Base-by-base conservation (phyloP, 345 rosid genomes). In the Gossypium ekmanianum region DNA sequence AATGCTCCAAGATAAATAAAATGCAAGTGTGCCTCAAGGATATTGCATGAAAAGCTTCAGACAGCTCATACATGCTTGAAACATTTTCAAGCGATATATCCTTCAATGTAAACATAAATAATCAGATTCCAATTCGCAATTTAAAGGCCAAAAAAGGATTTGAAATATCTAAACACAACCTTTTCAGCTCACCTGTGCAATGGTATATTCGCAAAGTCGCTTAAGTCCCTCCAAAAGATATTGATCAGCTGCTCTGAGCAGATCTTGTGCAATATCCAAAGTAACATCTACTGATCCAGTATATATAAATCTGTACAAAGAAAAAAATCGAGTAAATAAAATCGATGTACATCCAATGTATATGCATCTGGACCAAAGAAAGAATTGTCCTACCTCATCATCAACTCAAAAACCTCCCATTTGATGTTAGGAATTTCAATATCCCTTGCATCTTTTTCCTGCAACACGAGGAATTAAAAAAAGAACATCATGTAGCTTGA, bases 401-500 rank as follows among this genome's bases (percentile, higher is more conserved):
- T 95, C 89, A 95, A 81, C 91, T 93, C 97, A 58, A 95, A 95
- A 74, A 93, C 98, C 85, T 93, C 97, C 99, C 99, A 95, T 89
- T 92, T 90, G 78, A 95, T 95, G 73, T 95, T 95, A 3, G 99
- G 99, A 84, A 95, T 95, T 81, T 91, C 97, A 79, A 95, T 91
- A 84, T 95, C 98, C 87, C 97, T 88, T 12, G 98, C 98, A 79
- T 95, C 98, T 76, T 88, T 95, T 81, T 95, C 99, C 99, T 93
- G 88, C 55, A 69, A 76, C 51, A 75, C 71, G 18, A 69, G 16
- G 45, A 48, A 50, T 48, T 51, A 48, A 62, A 26, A 51, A 52
- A 16, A 1, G 47, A 41, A 34, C 22, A 64, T 17, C 17, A n/a
- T 74, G 45, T 45, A 64, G 51, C 45, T 39, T 18, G 39, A 50